Conservation (phyloP, 2,329 filamentous ascomycete genomes). For the Chaetomiaceae sp. region DNA sequence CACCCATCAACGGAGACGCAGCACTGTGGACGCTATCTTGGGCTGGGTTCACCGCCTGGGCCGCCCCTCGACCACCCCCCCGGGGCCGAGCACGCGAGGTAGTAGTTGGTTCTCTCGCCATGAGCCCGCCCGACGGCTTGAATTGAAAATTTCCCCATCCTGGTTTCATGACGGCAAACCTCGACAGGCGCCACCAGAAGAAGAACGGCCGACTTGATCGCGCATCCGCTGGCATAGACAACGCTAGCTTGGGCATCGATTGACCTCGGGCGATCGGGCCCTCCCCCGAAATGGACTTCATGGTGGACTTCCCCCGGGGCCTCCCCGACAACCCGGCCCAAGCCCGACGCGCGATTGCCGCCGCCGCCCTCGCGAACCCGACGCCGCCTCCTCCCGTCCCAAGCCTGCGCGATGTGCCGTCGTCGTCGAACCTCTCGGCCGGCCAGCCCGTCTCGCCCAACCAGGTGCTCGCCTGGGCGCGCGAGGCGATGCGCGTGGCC, state of each 20-base stretch:
- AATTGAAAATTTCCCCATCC: too few relatives aligned
- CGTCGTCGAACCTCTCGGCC: conserved; percentile 43
- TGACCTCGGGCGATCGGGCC: neutral
- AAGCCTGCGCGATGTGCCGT: conserved; percentile 42
- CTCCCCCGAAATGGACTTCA: conserved; percentile 11
- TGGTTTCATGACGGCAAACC: neutral
- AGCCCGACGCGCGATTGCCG: conserved; percentile 28
- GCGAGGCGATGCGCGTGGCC: conserved; percentile 61
- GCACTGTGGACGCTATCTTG: too few relatives aligned
- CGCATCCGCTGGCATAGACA: neutral
- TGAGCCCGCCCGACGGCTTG: conserved; percentile 20
- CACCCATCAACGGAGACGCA: too few relatives aligned
- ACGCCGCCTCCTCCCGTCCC: conserved; percentile 25
- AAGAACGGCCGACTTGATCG: too few relatives aligned
- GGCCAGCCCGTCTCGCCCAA: conserved; percentile 50
- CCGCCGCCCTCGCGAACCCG: conserved; percentile 23
- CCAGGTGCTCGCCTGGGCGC: conserved; percentile 60
- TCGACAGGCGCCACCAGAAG: too few relatives aligned
- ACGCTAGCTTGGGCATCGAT: conserved; percentile 19
- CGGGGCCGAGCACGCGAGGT: conserved; percentile 4
- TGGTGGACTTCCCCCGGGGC: conserved; percentile 29
- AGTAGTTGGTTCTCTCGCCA: conserved; percentile 21
- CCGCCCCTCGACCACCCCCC: conserved; percentile 3
- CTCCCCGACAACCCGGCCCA: conserved; percentile 34
- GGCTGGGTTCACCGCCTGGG: conserved; percentile 19